These are phyloP conservation scores for Ophiocordyceps robertsii DNA, from an alignment of 2,329 filamentous ascomycete genomes.

Conservation along the genomic window DNA sequence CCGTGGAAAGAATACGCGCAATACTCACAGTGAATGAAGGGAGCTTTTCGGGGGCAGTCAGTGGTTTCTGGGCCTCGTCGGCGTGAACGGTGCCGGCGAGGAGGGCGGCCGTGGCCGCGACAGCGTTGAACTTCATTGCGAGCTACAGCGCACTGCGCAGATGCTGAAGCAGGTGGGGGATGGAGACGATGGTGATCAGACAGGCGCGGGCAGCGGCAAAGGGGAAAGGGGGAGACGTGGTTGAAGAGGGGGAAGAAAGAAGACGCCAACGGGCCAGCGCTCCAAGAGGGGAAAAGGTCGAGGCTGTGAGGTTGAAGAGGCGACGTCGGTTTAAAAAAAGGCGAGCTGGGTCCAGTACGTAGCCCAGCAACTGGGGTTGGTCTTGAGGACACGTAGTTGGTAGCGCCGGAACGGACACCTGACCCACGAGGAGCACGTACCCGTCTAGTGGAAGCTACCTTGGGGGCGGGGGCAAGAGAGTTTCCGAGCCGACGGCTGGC, in stretches of 20 bases:
- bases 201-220: not conserved
- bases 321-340: constrained; percentile 1
- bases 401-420: not conserved
- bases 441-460: too few relatives aligned
- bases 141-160: constrained; percentile 10
- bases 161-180: constrained; percentile 5
- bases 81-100: constrained; percentile 57
- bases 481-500: too few relatives aligned
- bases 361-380: not conserved
- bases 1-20: not conserved
- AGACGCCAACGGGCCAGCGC: not conserved
- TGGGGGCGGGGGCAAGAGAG: too few relatives aligned
- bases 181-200: not conserved
- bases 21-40: constrained; percentile 77
- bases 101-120: constrained; percentile 61
- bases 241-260: not conserved
- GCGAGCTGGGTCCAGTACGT: not conserved
- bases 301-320: not conserved
- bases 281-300: not conserved
- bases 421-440: not conserved
- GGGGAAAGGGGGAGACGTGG: too few relatives aligned
- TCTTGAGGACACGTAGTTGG: constrained; percentile 3
- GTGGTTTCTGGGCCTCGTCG: constrained; percentile 51
- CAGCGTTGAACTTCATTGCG: constrained; percentile 70
- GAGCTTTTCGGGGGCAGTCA: constrained; percentile 44